A percentile compares a stretch with the other conserved stretches of the same genome.
Conservation (phyloP, 2,329 filamentous ascomycete species). For the Calonectria pauciramosa region DNA sequence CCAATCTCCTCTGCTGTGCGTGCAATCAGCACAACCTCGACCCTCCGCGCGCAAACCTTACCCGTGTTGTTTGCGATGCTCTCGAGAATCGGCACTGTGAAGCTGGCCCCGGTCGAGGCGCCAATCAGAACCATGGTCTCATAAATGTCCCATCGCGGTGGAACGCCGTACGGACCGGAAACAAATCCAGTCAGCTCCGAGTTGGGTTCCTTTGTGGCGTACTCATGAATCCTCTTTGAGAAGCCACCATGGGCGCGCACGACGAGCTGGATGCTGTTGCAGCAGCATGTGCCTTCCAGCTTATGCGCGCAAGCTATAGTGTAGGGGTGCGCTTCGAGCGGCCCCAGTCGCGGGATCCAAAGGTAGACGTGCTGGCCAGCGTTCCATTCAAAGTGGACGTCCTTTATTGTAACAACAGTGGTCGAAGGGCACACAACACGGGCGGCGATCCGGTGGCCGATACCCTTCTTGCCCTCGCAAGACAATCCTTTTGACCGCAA, state of each 20-base stretch:
- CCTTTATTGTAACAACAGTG: constrained; percentile 71
- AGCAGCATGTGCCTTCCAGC: constrained; percentile 64
- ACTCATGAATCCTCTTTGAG: constrained; percentile 65
- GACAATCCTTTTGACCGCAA: constrained; percentile 55
- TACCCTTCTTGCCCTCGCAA: constrained; percentile 61
- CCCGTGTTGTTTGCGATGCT: constrained; percentile 59
- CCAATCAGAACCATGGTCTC: constrained; percentile 72
- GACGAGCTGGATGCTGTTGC: constrained; percentile 72
- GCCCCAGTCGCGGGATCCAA: constrained; percentile 69
- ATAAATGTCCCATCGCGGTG: constrained; percentile 69
- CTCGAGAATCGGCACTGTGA: constrained; percentile 71
- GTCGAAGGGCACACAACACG: constrained; percentile 64
- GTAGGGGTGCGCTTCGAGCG: constrained; percentile 71
- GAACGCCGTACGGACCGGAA: constrained; percentile 68
- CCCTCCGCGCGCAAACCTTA: constrained; percentile 63
- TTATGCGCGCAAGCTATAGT: constrained; percentile 71
- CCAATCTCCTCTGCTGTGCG: constrained; percentile 66
- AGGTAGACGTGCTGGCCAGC: constrained; percentile 73
- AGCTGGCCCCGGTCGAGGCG: constrained; percentile 74
- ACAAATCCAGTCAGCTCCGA: constrained; percentile 59
- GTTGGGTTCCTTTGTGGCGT: constrained; percentile 55
- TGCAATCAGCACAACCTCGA: constrained; percentile 68
- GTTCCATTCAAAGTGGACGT: constrained; percentile 71
- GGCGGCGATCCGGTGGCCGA: constrained; percentile 67
- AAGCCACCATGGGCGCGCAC: constrained; percentile 70